Conservation (phyloP, 148 eudicot genomes). For the Polygonum maritimum region DNA sequence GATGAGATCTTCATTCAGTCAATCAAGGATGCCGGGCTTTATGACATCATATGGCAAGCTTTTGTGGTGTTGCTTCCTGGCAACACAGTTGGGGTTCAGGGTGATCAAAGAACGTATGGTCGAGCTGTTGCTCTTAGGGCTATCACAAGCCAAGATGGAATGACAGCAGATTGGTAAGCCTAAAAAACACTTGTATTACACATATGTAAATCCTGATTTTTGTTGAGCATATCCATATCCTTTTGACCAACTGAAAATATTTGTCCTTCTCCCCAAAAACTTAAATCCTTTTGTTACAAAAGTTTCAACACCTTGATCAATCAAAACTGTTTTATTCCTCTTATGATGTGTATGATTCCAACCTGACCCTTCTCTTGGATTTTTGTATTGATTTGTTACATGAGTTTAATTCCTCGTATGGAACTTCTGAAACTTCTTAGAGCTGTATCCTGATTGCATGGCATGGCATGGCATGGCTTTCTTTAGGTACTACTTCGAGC, state of each 20-base stretch:
- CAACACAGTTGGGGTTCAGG: conserved; percentile 90
- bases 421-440: neutral
- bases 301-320: neutral
- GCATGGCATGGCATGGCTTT: neutral
- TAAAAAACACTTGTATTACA: neutral
- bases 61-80: conserved; percentile 85
- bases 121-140: conserved; percentile 89
- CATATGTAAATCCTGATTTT: neutral
- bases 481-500: conserved; percentile 80
- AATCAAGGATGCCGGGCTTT: conserved; percentile 81
- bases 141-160: conserved; percentile 96
- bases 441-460: neutral
- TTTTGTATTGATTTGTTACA: neutral
- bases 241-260: neutral
- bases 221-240: neutral
- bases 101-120: conserved; percentile 90
- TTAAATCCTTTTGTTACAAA: no score
- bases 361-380: neutral
- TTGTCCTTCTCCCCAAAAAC: neutral
- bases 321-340: neutral
- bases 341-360: neutral
- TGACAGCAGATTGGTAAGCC: conserved; percentile 90
- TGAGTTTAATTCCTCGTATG: neutral
- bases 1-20: conserved; percentile 95
- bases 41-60: conserved; percentile 97